Conservation (phyloP, 495 filamentous ascomycete species). For the Lasiosphaeriaceae sp. region DNA sequence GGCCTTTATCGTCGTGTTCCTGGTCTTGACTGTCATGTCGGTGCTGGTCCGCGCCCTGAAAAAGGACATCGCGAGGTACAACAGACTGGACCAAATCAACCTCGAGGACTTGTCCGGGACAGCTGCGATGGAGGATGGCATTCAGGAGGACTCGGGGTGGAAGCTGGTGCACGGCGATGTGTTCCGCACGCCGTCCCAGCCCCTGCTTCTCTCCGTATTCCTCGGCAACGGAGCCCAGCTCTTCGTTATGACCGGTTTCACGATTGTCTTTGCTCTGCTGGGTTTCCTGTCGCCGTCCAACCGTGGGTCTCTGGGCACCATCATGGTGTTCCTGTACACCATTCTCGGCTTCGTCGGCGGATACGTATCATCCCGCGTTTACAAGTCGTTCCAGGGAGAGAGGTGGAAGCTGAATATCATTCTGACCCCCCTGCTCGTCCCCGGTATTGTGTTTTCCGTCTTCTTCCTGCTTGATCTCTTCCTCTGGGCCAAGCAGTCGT, state of each 20-base stretch:
- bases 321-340: constrained; percentile 88
- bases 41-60: constrained; percentile 80
- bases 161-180: constrained; percentile 98
- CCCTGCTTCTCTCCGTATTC: constrained; percentile 79
- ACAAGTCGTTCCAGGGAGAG: constrained; percentile 90
- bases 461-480: constrained; percentile 97
- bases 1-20: constrained; percentile 85
- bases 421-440: constrained; percentile 80
- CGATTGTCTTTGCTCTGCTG: constrained; percentile 87
- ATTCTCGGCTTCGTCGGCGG: constrained; percentile 90
- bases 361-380: constrained; percentile 81
- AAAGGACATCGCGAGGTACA: constrained; percentile 95
- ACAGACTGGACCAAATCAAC: constrained; percentile 80
- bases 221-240: constrained; percentile 93
- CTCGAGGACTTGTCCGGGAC: constrained; percentile 79
- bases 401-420: constrained; percentile 91
- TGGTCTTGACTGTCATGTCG: constrained; percentile 84
- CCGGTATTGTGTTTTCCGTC: constrained; percentile 75
- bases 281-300: constrained; percentile 94
- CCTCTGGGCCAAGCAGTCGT: constrained; percentile 85
- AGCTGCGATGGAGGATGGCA: constrained; percentile 78
- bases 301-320: constrained; percentile 86
- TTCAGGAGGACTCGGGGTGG: constrained; percentile 98
- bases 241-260: constrained; percentile 95
- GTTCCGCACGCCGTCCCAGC: constrained; percentile 80